Base-by-base conservation (phyloP, 2,329 filamentous ascomycete genomes). In the Hysterium pulicare region DNA sequence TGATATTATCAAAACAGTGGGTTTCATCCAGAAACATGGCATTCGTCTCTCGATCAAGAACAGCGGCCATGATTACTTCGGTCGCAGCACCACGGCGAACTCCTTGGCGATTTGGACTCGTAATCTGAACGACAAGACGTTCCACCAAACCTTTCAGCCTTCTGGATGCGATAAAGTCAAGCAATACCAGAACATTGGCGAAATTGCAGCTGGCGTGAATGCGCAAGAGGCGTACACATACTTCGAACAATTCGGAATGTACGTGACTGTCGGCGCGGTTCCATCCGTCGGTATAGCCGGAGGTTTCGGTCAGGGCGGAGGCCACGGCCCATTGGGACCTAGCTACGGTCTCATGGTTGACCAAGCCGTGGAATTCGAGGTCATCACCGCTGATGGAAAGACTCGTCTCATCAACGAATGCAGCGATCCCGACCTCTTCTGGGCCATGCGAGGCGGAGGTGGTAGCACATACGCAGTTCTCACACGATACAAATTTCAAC, bases 251-350 rank as follows among this genome's bases (percentile, higher is more conserved):
- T 45, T 60, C 3, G 47, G 47, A 11, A 60, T 66, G 56, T 51
- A 61, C 20, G 62, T 64, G 38, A 66, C 60, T 6, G 60, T 66
- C n/a, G 61, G 61, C 9, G 61, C 62, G 11, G 49, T 62, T 3
- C 49, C 51, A 7, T 75, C 71, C 3, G 76, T 82, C 8, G 78
- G 78, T 10, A 66, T 78, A 53, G 71, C 59, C 8, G 62, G 62
- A 38, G 62, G 69, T 11, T 72, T 63, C 41, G 60, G 64, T 11
- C 63, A 66, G 32, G 77, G 74, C 6, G 78, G 76, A 22, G 79
- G 78, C 0, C 76, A 82, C 59, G 75, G 73, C 9, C 76, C 76
- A 5, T 55, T 82, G 30, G 71, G 72, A 10, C 69, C 70, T 30
- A 62, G 70, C 26, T 74, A 72, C 47, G 63, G 63, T 10, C 44